phyloP scores from a whole-genome alignment of 495 filamentous ascomycete species.

The Penicillium desertorum region DNA sequence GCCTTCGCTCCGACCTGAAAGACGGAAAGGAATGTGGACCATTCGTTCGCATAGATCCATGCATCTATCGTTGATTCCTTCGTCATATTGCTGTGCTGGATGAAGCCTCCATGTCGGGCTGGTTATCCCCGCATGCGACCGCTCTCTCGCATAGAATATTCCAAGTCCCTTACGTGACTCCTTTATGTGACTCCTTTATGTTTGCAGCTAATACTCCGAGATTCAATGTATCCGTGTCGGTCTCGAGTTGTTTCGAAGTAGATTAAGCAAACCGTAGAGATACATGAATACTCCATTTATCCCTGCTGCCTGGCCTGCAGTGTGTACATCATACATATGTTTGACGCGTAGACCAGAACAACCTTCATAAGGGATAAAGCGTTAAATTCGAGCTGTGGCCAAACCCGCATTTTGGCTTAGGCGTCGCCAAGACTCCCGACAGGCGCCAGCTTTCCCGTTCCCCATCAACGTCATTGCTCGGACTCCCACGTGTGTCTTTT shows the following conservation, averaged over 20 bases:
- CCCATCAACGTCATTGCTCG: slow-evolving; percentile 40
- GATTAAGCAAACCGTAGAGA: not conserved
- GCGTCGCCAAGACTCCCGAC: slow-evolving; percentile 33
- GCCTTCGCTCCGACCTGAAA: not conserved
- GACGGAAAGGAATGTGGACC: not conserved
- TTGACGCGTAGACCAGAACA: not conserved
- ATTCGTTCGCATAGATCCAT: not conserved
- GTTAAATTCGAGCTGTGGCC: not conserved
- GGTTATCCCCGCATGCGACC: slow-evolving; percentile 5
- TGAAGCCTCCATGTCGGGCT: slow-evolving; percentile 1
- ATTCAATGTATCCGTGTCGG: not conserved
- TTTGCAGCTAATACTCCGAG: not conserved
- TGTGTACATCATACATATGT: not conserved
- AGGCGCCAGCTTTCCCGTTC: slow-evolving; percentile 43
- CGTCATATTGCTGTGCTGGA: not conserved
- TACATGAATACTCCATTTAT: not conserved
- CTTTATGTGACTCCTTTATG: slow-evolving; percentile 9
- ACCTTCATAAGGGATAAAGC: not conserved
- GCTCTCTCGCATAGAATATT: slow-evolving; percentile 3
- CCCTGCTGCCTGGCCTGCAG: not conserved
- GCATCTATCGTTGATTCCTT: not conserved
- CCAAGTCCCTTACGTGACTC: not conserved
- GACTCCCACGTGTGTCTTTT: slow-evolving; percentile 22
- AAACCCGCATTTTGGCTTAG: slow-evolving; percentile 24
- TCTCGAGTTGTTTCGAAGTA: not conserved